Conservation (phyloP, 176 grass and related monocot genomes). For the Echinochloa phyllopogon region DNA sequence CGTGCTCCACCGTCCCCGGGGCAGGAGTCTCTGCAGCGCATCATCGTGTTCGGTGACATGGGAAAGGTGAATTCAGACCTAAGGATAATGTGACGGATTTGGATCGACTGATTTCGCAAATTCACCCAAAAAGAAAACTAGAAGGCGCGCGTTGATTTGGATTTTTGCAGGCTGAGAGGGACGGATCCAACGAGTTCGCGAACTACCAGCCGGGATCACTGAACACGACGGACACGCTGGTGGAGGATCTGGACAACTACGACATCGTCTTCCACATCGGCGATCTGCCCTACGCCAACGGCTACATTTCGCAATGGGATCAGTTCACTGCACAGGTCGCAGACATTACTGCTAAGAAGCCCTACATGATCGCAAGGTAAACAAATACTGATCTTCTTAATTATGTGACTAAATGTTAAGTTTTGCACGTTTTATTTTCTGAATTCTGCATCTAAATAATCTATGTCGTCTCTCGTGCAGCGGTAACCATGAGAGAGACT, state of each 20-base stretch:
- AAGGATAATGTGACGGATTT: no score
- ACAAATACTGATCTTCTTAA: no score
- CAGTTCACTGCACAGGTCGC: constrained; percentile 91
- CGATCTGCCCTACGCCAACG: no score
- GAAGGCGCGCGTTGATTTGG: no score
- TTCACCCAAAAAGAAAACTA: no score
- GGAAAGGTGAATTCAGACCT: no score
- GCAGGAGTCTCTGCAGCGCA: constrained; percentile 76
- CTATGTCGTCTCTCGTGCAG: constrained; percentile 34
- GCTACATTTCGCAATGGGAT: no score
- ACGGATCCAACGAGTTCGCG: constrained; percentile 79
- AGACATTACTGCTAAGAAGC: constrained; percentile 61
- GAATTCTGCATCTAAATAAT: no score
- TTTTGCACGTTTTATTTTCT: no score
- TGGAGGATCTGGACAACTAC: constrained; percentile 69
- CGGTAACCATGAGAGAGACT: constrained; percentile 88
- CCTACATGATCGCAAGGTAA: constrained; percentile 73
- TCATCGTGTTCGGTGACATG: constrained; percentile 94
- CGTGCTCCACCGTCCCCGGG: constrained; percentile 73
- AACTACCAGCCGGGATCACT: constrained; percentile 85
- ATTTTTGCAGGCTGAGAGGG: constrained; percentile 89
- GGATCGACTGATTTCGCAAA: no score
- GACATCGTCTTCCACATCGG: no score
- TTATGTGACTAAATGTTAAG: no score
- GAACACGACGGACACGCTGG: constrained; percentile 75